Conservation (phyloP, 2,329 filamentous ascomycete species). For the Pestalotiopsis sp. region DNA sequence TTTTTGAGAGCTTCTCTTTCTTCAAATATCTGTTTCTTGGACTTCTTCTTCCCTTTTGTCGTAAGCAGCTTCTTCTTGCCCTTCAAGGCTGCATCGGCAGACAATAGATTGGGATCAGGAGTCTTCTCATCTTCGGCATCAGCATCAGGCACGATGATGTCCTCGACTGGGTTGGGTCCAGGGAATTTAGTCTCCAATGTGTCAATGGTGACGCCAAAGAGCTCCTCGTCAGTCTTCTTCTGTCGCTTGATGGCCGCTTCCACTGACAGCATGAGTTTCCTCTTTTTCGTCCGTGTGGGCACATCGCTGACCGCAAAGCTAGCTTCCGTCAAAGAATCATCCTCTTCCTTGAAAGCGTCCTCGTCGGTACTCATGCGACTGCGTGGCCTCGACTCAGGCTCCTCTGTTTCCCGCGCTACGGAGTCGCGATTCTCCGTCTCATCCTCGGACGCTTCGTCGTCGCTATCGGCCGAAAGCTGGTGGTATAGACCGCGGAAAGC, state of each 20-base stretch:
- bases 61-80: slow-evolving; percentile 54
- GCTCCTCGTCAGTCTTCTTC: slow-evolving; percentile 78
- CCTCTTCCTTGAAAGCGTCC: slow-evolving; percentile 57
- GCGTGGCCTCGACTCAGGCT: slow-evolving; percentile 77
- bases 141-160: slow-evolving; percentile 49
- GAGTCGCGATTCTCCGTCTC: slow-evolving; percentile 65
- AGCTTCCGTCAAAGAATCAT: slow-evolving; percentile 71
- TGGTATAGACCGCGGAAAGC: slow-evolving; percentile 82
- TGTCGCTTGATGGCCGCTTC: slow-evolving; percentile 75
- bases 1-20: slow-evolving; percentile 64
- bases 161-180: slow-evolving; percentile 48
- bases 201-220: slow-evolving; percentile 67
- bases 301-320: slow-evolving; percentile 67
- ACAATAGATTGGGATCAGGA: slow-evolving; percentile 44
- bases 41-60: slow-evolving; percentile 58
- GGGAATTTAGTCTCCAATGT: slow-evolving; percentile 53
- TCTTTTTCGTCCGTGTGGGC: slow-evolving; percentile 61
- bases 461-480: slow-evolving; percentile 71
- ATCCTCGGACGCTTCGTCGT: slow-evolving; percentile 83
- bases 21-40: slow-evolving; percentile 46
- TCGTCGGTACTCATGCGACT: slow-evolving; percentile 73
- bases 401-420: slow-evolving; percentile 76
- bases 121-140: slow-evolving; percentile 48
- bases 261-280: slow-evolving; percentile 72
- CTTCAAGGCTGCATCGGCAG: slow-evolving; percentile 44